Percentiles rank a stretch among this genome's conserved stretches.
These are phyloP conservation scores for Thermothelomyces thermophilus DNA, from an alignment of 2,329 filamentous ascomycete species.

Conservation along the genomic window DNA sequence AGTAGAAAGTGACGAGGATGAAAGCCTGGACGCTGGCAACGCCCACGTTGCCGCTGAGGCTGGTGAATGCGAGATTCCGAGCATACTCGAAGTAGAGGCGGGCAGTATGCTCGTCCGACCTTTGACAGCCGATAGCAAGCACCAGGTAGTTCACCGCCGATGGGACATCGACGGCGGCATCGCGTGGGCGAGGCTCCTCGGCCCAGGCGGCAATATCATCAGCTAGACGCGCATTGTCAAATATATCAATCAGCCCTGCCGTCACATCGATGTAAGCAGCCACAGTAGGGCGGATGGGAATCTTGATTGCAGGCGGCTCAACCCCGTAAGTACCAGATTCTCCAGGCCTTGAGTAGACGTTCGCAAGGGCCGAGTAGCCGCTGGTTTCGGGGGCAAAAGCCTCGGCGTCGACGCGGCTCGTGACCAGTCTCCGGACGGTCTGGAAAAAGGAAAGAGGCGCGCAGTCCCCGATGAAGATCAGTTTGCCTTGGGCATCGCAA, in stretches of 20 bases:
- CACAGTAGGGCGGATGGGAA: slow-evolving; percentile 28
- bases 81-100: slow-evolving; percentile 45
- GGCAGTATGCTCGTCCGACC: slow-evolving; percentile 35
- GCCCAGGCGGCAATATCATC: slow-evolving; percentile 40
- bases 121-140: slow-evolving; percentile 43
- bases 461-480: slow-evolving; percentile 52
- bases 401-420: slow-evolving; percentile 40
- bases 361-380: slow-evolving; percentile 45
- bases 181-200: slow-evolving; percentile 27
- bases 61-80: slow-evolving; percentile 38
- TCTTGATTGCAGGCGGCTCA: slow-evolving; percentile 26
- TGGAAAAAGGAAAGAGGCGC: slow-evolving; percentile 51
- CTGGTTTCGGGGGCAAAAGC: slow-evolving; percentile 47
- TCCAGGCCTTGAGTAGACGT: slow-evolving; percentile 27
- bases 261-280: slow-evolving; percentile 36
- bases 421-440: slow-evolving; percentile 47
- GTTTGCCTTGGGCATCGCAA: slow-evolving; percentile 46
- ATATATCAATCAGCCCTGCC: slow-evolving; percentile 43
- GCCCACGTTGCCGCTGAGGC: slow-evolving; percentile 41
- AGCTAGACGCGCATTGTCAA: slow-evolving; percentile 35
- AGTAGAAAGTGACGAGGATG: slow-evolving; percentile 45
- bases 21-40: slow-evolving; percentile 46
- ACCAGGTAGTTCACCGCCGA: slow-evolving; percentile 44
- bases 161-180: slow-evolving; percentile 32
- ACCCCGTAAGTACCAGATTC: slow-evolving; percentile 1